Evolutionary conservation across 169 alveolate genomes (phyloP), one percentile per base, ranked within the genome.

Genomic region (Neospora caninum): DNA sequence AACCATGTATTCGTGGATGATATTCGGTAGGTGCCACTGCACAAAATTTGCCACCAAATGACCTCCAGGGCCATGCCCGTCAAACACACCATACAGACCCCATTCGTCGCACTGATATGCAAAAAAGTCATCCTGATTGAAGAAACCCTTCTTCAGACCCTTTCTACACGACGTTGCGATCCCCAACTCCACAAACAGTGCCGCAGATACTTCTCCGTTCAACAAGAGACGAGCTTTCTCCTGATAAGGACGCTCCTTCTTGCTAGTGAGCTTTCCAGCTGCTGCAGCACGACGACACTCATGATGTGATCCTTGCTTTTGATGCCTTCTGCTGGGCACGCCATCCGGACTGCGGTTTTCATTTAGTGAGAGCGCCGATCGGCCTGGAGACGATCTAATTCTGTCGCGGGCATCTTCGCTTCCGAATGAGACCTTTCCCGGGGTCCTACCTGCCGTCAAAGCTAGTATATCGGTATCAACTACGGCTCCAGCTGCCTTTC

Each of bases 11-110:
- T 91, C 94, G 73, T 54, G 88, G 1, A 91, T 91, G 70, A 92
- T 45, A 42, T 94, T 49, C 29, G 98, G 98, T 91, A 97, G 84
- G 69, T 94, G 95, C 88, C 95, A 95, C 88, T 98, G 98, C 16
- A 97, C 97, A 78, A 98, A 93, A 7, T 43, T 91, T 53, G 91
- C 7, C 34, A 94, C 80, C 34, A 53, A 18, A 70, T 84, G 94
- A n/a, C 92, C 93, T 7, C 82, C 70, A 34, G 80, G 93, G n/a
- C 98, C 98, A 94, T 96, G 98, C 31, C 98, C 98, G 92, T 97
- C 98, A 82, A 97, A 97, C n/a, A 97, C 97, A 41, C 97, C 98
- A 93, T 96, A 97, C 78, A 89, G 54, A 34, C 80, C 92, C 43
- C 88, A 73, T 31, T 43, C 73, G 36, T 88, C 92, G 22, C 87